Conservation (phyloP, 495 filamentous ascomycete genomes). For the Physcia stellaris region DNA sequence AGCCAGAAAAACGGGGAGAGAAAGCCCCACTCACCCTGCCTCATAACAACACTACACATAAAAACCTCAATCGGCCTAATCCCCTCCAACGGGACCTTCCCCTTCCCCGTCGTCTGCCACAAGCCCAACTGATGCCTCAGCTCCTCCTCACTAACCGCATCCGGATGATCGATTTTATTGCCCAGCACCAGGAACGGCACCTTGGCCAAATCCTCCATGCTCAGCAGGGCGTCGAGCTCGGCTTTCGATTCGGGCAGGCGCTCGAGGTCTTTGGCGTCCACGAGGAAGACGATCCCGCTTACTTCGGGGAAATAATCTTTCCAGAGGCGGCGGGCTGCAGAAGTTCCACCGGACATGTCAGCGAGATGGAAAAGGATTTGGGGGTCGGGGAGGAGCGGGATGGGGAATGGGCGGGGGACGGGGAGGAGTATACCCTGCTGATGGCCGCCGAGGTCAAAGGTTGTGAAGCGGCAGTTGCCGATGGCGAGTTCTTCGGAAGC, state of each 20-base stretch:
- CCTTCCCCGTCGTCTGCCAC: conserved; percentile 96
- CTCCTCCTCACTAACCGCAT: conserved; percentile 89
- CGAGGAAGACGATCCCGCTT: conserved; percentile 91
- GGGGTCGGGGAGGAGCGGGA: not conserved
- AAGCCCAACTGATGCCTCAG: conserved; percentile 77
- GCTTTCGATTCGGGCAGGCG: conserved; percentile 87
- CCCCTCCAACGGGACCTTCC: conserved; percentile 87
- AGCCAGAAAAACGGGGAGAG: no score
- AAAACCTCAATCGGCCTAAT: conserved; percentile 96
- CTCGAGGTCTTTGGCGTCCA: conserved; percentile 93
- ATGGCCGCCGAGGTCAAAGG: conserved; percentile 94
- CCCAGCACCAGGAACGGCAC: conserved; percentile 91
- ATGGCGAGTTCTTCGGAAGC: conserved; percentile 94
- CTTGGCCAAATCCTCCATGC: conserved; percentile 86
- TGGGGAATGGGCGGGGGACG: not conserved
- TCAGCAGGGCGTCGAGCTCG: conserved; percentile 85
- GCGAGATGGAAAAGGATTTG: conserved; percentile 1
- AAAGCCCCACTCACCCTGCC: conserved; percentile 55
- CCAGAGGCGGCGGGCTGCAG: conserved; percentile 82
- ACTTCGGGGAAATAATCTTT: conserved; percentile 99
- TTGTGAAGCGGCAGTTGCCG: conserved; percentile 92
- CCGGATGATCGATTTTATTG: conserved; percentile 98
- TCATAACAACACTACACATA: conserved; percentile 98
- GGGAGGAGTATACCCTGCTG: conserved; percentile 59
- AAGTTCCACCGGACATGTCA: not conserved